These are phyloP conservation scores for Pseudonectria foliicola DNA, from an alignment of 2,329 filamentous ascomycete genomes.

Conservation along the genomic window DNA sequence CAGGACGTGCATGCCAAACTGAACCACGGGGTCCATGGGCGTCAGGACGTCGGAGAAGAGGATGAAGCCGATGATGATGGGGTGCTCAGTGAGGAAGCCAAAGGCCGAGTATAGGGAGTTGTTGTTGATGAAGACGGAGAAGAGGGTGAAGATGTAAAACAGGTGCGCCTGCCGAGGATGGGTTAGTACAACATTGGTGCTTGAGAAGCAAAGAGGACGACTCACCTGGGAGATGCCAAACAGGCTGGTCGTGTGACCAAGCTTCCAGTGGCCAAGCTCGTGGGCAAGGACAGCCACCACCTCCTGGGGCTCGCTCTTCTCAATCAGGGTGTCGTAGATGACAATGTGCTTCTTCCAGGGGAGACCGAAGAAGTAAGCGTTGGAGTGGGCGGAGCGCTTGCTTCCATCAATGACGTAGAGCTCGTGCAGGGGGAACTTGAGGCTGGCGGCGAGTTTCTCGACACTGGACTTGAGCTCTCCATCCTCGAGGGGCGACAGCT, in stretches of 20 bases:
- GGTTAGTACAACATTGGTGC: conserved; percentile 21
- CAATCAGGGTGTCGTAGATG: conserved; percentile 95
- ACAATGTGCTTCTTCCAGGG: conserved; percentile 99
- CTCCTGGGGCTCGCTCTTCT: conserved; percentile 87
- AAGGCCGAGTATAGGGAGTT: conserved; percentile 83
- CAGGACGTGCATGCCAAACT: conserved; percentile 92
- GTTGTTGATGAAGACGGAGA: conserved; percentile 98
- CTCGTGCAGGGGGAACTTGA: conserved; percentile 88
- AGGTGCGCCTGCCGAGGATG: conserved; percentile 62
- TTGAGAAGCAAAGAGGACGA: neutral
- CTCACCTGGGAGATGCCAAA: conserved; percentile 76
- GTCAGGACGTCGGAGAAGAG: conserved; percentile 95
- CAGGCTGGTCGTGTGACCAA: conserved; percentile 88
- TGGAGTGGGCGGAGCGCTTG: conserved; percentile 81
- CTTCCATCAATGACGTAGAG: conserved; percentile 91
- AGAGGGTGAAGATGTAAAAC: conserved; percentile 93
- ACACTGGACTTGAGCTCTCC: conserved; percentile 83
- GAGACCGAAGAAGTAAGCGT: conserved; percentile 92
- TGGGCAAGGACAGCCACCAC: conserved; percentile 93
- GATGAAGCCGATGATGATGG: conserved; percentile 95
- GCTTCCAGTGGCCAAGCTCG: conserved; percentile 94
- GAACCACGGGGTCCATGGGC: conserved; percentile 90
- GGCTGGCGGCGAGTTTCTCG: conserved; percentile 71
- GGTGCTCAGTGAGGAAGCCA: conserved; percentile 74
- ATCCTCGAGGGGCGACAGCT: conserved; percentile 83